Percentiles rank a stretch among this genome's conserved stretches.
Conservation (phyloP, 2,329 filamentous ascomycete genomes). For the Colletotrichum melonis region DNA sequence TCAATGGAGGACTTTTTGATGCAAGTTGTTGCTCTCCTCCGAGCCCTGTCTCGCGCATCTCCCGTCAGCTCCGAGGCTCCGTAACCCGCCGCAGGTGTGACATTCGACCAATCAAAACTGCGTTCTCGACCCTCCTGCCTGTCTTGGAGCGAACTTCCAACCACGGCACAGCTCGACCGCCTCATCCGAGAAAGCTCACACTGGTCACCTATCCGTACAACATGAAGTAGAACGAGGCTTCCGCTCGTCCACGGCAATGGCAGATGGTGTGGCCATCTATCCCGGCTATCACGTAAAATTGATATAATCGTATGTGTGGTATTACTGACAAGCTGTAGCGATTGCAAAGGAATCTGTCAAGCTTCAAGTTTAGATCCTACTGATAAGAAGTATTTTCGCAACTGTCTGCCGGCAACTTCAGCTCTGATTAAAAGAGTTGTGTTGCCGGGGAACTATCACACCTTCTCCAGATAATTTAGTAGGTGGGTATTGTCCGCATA, state of each 20-base stretch:
- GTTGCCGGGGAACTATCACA: constrained; percentile 3
- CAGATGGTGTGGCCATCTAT: neutral
- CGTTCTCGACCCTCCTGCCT: constrained; percentile 13
- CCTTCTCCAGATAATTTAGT: neutral
- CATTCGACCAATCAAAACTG: constrained; percentile 13
- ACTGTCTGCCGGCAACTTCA: neutral
- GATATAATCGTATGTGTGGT: neutral
- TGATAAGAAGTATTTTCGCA: neutral
- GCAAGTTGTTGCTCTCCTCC: constrained; percentile 2
- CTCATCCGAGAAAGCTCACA: constrained; percentile 25
- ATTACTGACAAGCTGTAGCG: neutral
- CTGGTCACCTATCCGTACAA: neutral
- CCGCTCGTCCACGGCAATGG: constrained; percentile 6
- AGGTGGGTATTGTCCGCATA: neutral
- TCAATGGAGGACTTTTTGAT: constrained; percentile 4
- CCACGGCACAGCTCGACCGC: constrained; percentile 24
- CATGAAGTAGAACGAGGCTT: neutral
- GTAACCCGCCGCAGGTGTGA: constrained; percentile 15
- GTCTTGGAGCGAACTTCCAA: constrained; percentile 13
- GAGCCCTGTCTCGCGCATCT: constrained; percentile 28
- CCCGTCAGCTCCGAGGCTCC: constrained; percentile 31
- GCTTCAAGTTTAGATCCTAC: neutral
- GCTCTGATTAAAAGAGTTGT: neutral
- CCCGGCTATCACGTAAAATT: neutral
- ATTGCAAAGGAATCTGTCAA: neutral